These are phyloP conservation scores for Lachancea waltii DNA, from an alignment of 805 yeast species.

Conservation along the genomic window DNA sequence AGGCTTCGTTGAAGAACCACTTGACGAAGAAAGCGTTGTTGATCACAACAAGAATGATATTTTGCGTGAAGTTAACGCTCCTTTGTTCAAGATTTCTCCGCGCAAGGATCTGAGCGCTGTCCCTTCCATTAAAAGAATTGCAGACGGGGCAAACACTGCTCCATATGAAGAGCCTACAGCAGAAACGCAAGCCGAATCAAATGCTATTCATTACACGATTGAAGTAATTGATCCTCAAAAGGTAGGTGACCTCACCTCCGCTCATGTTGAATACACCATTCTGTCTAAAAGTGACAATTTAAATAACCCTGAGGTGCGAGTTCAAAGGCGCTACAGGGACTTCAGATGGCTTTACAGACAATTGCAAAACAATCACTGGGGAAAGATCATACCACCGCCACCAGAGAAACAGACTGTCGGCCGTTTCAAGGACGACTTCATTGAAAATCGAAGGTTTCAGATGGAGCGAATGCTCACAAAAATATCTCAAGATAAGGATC, in stretches of 20 bases:
- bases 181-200: background rate
- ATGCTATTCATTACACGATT: conserved; percentile 44
- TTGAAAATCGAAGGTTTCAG: conserved; percentile 78
- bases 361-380: conserved; percentile 79
- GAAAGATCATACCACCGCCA: conserved; percentile 89
- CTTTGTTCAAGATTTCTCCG: conserved; percentile 21
- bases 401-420: conserved; percentile 93
- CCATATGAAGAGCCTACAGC: conserved; percentile 1
- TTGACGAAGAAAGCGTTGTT: conserved; percentile 13
- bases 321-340: conserved; percentile 82
- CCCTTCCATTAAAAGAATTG: conserved; percentile 4
- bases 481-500: conserved; percentile 47
- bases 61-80: conserved; percentile 21
- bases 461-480: conserved; percentile 80
- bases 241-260: conserved; percentile 83
- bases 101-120: conserved; percentile 10
- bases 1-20: conserved; percentile 28
- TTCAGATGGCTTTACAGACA: conserved; percentile 93
- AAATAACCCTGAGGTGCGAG: conserved; percentile 42
- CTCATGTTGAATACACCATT: conserved; percentile 84
- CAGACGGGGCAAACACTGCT: background rate
- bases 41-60: conserved; percentile 22
- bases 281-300: conserved; percentile 45
- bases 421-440: conserved; percentile 81
- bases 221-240: conserved; percentile 85